Evolutionary conservation across 2,329 filamentous ascomycete species (phyloP).

Genomic region (Penicillium sp.): DNA sequence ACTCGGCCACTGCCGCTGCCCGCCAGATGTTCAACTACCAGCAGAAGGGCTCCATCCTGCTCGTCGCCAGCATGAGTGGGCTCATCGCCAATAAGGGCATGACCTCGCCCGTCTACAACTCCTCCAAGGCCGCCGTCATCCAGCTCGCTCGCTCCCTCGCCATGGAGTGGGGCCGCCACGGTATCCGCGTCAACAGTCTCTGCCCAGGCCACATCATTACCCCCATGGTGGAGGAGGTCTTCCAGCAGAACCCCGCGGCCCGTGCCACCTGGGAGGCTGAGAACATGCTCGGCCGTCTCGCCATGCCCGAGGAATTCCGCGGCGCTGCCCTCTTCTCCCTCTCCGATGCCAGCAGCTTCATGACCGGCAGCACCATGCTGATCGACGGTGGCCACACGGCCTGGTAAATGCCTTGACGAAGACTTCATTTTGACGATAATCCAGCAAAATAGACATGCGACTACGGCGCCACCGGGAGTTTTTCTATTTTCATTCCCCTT

Average conservation of each 20-base stretch:
- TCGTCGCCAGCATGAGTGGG: slow-evolving; percentile 54
- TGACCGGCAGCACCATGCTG: slow-evolving; percentile 66
- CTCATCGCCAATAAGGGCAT: slow-evolving; percentile 50
- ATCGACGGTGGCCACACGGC: slow-evolving; percentile 68
- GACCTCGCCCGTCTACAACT: slow-evolving; percentile 49
- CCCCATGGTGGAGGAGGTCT: slow-evolving; percentile 78
- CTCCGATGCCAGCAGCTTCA: slow-evolving; percentile 66
- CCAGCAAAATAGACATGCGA: too few relatives aligned
- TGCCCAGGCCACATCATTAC: slow-evolving; percentile 57
- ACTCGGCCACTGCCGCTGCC: slow-evolving; percentile 48
- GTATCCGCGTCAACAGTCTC: slow-evolving; percentile 55
- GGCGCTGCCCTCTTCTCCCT: slow-evolving; percentile 67
- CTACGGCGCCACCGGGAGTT: background rate
- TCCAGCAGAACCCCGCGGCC: slow-evolving; percentile 68
- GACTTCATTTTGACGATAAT: background rate
- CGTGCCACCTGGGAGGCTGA: slow-evolving; percentile 44
- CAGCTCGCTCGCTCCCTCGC: slow-evolving; percentile 53
- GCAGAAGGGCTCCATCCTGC: slow-evolving; percentile 48
- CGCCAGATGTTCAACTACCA: slow-evolving; percentile 51
- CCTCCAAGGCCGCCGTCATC: slow-evolving; percentile 54
- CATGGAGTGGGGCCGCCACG: slow-evolving; percentile 52
- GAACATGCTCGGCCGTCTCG: slow-evolving; percentile 55
- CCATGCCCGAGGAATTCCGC: slow-evolving; percentile 57
- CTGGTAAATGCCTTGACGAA: slow-evolving; percentile 31
- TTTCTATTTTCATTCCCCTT: too few relatives aligned